phyloP scores from a whole-genome alignment of 2,329 filamentous ascomycete genomes.

The Fusarium scirpi region DNA sequence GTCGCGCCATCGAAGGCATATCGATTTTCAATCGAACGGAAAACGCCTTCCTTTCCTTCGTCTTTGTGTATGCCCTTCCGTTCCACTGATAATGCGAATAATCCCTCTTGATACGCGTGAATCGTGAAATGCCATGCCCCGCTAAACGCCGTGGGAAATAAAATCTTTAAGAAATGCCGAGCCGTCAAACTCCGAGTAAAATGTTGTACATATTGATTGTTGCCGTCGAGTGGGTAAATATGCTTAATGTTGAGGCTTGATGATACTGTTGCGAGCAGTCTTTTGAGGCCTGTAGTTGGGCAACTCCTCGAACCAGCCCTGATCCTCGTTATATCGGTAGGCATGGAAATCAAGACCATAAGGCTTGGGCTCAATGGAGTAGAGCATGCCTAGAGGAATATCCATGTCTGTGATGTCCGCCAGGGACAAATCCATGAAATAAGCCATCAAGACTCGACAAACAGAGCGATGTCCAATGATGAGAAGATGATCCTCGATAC shows the following conservation, averaged over 20 bases:
- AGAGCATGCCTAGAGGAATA: constrained; percentile 92
- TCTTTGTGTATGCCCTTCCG: constrained; percentile 43
- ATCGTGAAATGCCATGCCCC: constrained; percentile 39
- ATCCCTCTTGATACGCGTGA: constrained; percentile 41
- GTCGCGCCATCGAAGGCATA: constrained; percentile 45
- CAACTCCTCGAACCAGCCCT: constrained; percentile 85
- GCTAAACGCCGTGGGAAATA: constrained; percentile 40
- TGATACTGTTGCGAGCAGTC: constrained; percentile 51
- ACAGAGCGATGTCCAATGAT: constrained; percentile 94
- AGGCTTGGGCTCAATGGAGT: constrained; percentile 95
- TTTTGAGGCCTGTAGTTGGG: constrained; percentile 83
- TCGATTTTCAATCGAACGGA: constrained; percentile 48
- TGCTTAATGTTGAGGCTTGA: constrained; percentile 30
- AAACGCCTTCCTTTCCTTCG: constrained; percentile 44
- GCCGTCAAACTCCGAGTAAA: constrained; percentile 16
- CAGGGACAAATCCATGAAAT: constrained; percentile 92
- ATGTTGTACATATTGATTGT: constrained; percentile 43
- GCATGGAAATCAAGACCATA: constrained; percentile 98
- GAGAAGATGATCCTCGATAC: constrained; percentile 94
- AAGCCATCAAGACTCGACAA: constrained; percentile 91
- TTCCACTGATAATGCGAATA: constrained; percentile 47
- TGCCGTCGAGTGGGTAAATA: constrained; percentile 7
- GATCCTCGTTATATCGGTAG: constrained; percentile 85
- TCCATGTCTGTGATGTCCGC: constrained; percentile 95
- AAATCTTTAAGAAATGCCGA: constrained; percentile 3